These are phyloP conservation scores for Cyberlindnera galapagoensis DNA, from an alignment of 805 yeast genomes.

Conservation along the genomic window DNA sequence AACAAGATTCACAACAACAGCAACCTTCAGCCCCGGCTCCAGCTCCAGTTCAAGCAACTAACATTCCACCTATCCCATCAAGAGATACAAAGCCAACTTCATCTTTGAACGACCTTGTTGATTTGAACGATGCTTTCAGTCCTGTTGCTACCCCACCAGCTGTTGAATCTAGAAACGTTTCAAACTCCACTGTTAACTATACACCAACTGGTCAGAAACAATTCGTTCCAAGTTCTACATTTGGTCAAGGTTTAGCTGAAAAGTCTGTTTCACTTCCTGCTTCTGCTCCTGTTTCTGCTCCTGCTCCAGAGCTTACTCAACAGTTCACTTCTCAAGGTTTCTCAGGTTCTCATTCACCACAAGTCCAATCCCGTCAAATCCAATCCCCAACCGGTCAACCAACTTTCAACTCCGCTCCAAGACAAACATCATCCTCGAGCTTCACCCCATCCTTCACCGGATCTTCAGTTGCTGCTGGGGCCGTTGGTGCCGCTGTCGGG, in stretches of 20 bases:
- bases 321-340: not conserved
- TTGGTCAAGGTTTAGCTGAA: constrained; percentile 68
- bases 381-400: too few relatives aligned
- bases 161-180: constrained; percentile 16
- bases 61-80: constrained; percentile 28
- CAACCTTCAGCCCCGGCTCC: constrained; percentile 12
- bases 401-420: constrained; percentile 5
- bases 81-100: constrained; percentile 39
- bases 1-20: constrained; percentile 9
- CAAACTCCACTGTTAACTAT: constrained; percentile 23
- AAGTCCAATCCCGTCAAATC: too few relatives aligned
- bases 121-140: constrained; percentile 47
- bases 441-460: too few relatives aligned
- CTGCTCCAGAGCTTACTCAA: constrained; percentile 1
- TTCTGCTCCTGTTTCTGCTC: constrained; percentile 16
- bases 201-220: constrained; percentile 28
- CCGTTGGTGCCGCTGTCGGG: constrained; percentile 5
- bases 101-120: constrained; percentile 62
- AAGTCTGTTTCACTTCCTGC: constrained; percentile 22
- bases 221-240: constrained; percentile 78
- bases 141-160: constrained; percentile 29
- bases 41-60: constrained; percentile 8
- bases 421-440: too few relatives aligned
- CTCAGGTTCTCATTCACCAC: too few relatives aligned
- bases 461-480: constrained; percentile 2